Conservation (phyloP, 192 early-diverging fungal species). For the Backusella sp. region DNA sequence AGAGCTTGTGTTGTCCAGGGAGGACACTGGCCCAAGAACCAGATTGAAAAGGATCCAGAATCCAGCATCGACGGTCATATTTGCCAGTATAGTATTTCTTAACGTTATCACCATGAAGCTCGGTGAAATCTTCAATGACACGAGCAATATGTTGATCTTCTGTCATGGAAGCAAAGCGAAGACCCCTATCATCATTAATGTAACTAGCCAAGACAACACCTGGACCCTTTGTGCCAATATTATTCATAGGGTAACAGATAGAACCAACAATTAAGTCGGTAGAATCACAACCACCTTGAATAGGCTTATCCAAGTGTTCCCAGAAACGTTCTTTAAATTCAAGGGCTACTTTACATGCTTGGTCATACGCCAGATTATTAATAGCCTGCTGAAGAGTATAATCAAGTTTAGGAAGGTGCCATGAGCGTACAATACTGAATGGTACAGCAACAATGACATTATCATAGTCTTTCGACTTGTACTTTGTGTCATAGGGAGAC, state of each 20-base stretch:
- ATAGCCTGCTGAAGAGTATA: constrained; percentile 19
- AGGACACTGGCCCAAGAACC: constrained; percentile 24
- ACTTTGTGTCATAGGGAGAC: neutral
- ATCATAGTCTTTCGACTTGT: constrained; percentile 17
- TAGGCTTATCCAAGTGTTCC: constrained; percentile 29
- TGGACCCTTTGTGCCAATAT: constrained; percentile 3
- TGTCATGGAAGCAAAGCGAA: constrained; percentile 15
- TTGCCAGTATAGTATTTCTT: constrained; percentile 21
- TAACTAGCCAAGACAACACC: constrained; percentile 32
- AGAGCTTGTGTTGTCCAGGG: constrained; percentile 7
- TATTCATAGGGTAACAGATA: constrained; percentile 25
- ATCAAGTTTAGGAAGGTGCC: constrained; percentile 32
- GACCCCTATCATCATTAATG: constrained; percentile 14
- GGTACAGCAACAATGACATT: constrained; percentile 32
- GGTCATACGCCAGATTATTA: constrained; percentile 8
- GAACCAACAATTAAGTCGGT: constrained; percentile 22
- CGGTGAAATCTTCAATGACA: constrained; percentile 19
- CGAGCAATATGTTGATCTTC: constrained; percentile 22
- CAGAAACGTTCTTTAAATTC: constrained; percentile 32
- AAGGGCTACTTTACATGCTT: constrained; percentile 23
- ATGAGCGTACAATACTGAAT: constrained; percentile 29
- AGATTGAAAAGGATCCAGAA: constrained; percentile 18
- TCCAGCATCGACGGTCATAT: constrained; percentile 28
- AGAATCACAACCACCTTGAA: constrained; percentile 22
- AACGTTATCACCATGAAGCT: constrained; percentile 22